These are phyloP conservation scores for Colletotrichum sp. DNA, from an alignment of 2,329 filamentous ascomycete genomes.

Conservation along the genomic window DNA sequence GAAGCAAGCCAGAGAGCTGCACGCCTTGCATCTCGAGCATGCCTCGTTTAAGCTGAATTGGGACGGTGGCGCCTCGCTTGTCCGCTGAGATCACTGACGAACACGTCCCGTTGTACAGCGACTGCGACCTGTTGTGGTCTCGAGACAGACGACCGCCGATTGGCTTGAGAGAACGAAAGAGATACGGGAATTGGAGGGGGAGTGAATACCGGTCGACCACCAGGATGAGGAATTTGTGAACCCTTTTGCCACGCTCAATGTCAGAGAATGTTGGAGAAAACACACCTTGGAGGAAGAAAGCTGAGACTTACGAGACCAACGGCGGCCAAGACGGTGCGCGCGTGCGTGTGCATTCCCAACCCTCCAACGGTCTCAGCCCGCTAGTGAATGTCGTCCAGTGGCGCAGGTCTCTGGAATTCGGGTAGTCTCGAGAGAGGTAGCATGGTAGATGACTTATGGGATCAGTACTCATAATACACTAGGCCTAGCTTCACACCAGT, in stretches of 20 bases:
- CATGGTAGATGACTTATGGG: background rate
- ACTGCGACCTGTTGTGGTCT: background rate
- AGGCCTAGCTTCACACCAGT: constrained; percentile 5
- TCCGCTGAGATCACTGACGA: background rate
- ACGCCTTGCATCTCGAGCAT: background rate
- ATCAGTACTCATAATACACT: background rate
- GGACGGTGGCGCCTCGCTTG: background rate
- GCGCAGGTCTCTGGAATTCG: background rate
- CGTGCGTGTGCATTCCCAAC: constrained; percentile 4
- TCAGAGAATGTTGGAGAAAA: constrained; percentile 3
- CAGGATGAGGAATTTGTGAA: background rate
- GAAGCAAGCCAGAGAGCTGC: background rate
- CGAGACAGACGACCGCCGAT: background rate
- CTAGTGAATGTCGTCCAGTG: background rate
- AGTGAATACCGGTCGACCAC: background rate
- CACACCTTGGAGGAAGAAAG: constrained; percentile 15
- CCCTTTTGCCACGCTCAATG: background rate
- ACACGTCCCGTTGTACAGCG: background rate
- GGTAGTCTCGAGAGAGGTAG: background rate
- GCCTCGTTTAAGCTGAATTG: background rate
- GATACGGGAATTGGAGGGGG: background rate
- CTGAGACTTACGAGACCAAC: constrained; percentile 14
- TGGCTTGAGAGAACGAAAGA: background rate
- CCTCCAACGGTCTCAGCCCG: background rate
- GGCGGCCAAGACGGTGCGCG: background rate